Evolutionary conservation across 768 basidiomycete genomes (phyloP).

Genomic region (Hebeloma cylindrosporum): DNA sequence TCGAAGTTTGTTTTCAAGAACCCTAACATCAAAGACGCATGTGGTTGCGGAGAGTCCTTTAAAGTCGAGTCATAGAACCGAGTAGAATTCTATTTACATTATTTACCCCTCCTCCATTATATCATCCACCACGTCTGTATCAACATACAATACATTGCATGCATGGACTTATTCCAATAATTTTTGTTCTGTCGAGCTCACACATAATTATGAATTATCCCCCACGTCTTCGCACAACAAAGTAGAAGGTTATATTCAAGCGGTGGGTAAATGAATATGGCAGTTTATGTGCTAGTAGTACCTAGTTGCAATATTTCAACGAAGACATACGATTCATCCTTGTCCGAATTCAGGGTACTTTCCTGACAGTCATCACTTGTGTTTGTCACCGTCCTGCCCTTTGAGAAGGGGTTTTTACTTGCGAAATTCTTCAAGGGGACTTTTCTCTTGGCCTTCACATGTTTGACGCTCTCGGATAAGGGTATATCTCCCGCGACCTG

Average conservation of each 20-base stretch:
- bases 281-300: no score
- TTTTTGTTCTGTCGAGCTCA: no score
- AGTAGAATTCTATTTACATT: constrained; percentile 8
- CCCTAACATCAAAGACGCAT: constrained; percentile 92
- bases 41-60: constrained; percentile 94
- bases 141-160: no score
- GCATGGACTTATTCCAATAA: no score
- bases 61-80: constrained; percentile 46
- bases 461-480: constrained; percentile 5
- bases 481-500: constrained; percentile 18
- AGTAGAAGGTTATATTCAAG: no score
- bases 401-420: no score
- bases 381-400: no score
- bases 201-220: no score
- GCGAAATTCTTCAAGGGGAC: constrained; percentile 13
- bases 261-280: no score
- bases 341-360: constrained; percentile 1
- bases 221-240: no score
- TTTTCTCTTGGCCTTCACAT: constrained; percentile 14
- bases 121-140: constrained; percentile 24
- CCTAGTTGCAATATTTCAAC: neutral
- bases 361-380: no score
- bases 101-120: constrained; percentile 20
- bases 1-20: constrained; percentile 85
- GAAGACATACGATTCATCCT: constrained; percentile 10